Percentiles rank a stretch among this genome's conserved stretches.
These are phyloP conservation scores for Calvatia gigantea DNA, from an alignment of 768 basidiomycete species.

Conservation along the genomic window DNA sequence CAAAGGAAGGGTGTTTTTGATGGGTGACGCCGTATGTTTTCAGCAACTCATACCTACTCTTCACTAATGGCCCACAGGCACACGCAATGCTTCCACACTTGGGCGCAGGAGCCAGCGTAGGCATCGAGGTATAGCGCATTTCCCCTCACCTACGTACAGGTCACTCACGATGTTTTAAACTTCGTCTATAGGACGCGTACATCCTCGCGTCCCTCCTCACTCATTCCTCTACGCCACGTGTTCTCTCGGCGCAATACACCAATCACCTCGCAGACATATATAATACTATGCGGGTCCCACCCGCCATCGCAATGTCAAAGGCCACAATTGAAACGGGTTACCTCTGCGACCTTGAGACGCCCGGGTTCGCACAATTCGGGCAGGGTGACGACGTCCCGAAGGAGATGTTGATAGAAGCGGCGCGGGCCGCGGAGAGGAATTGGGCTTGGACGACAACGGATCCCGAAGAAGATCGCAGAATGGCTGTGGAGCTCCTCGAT, in stretches of 20 bases:
- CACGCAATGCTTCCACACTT: constrained; percentile 47
- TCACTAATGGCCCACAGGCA: constrained; percentile 20
- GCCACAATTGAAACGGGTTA: constrained; percentile 14
- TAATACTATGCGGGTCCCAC: constrained; percentile 22
- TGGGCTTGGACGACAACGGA: constrained; percentile 25
- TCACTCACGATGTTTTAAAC: constrained; percentile 23
- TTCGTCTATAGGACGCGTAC: constrained; percentile 37
- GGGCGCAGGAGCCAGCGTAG: constrained; percentile 47
- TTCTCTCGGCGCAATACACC: constrained; percentile 15
- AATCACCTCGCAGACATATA: constrained; percentile 22
- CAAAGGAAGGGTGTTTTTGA: constrained; percentile 17
- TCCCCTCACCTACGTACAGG: neutral
- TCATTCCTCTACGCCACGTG: constrained; percentile 24
- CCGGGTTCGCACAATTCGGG: constrained; percentile 23
- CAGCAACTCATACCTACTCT: neutral
- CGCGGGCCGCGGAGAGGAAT: constrained; percentile 17
- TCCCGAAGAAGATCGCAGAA: constrained; percentile 21
- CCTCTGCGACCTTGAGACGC: constrained; percentile 14
- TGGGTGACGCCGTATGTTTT: constrained; percentile 22
- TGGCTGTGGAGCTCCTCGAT: constrained; percentile 16
- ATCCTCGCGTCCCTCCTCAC: constrained; percentile 35
- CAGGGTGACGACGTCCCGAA: constrained; percentile 24
- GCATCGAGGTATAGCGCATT: constrained; percentile 39
- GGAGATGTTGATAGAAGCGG: constrained; percentile 17
- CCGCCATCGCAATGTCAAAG: constrained; percentile 20